Conservation (phyloP, 163 green algal species). For the Scenedesmus sp. region DNA sequence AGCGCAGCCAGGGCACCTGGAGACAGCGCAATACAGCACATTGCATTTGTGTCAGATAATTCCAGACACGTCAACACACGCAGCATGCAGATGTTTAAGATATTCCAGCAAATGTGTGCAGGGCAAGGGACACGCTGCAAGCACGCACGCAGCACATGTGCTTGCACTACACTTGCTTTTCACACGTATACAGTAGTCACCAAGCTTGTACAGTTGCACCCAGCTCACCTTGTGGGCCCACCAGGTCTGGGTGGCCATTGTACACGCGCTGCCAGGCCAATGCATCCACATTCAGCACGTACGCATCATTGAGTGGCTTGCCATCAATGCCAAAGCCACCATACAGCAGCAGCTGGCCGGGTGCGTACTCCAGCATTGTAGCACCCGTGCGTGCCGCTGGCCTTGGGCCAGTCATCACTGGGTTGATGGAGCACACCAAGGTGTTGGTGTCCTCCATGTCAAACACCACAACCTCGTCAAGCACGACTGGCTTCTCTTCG, state of each 20-base stretch:
- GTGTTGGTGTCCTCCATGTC: constrained; percentile 62
- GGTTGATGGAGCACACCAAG: constrained; percentile 58
- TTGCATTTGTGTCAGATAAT: not conserved
- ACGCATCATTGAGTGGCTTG: constrained; percentile 83
- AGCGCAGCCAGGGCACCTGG: constrained; percentile 53
- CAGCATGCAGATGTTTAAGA: not conserved
- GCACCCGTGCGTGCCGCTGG: constrained; percentile 46
- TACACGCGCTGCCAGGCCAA: constrained; percentile 75
- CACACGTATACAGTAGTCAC: not conserved
- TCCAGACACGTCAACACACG: not conserved
- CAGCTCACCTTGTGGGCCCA: constrained; percentile 26
- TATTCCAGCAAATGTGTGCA: not conserved
- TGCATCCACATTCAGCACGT: constrained; percentile 72
- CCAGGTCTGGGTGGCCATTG: constrained; percentile 66
- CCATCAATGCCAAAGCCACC: constrained; percentile 73
- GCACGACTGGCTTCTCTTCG: constrained; percentile 58
- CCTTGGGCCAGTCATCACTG: not conserved
- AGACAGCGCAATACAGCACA: constrained; percentile 13
- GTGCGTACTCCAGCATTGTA: constrained; percentile 62
- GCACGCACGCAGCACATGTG: not conserved
- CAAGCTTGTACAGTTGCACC: not conserved
- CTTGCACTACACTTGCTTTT: not conserved
- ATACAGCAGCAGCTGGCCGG: constrained; percentile 82
- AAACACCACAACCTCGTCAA: constrained; percentile 75
- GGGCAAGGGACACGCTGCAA: not conserved